Percentiles rank a stretch among this genome's conserved stretches.
phyloP scores from a whole-genome alignment of 345 rosid species.

The Sapria himalayana region DNA sequence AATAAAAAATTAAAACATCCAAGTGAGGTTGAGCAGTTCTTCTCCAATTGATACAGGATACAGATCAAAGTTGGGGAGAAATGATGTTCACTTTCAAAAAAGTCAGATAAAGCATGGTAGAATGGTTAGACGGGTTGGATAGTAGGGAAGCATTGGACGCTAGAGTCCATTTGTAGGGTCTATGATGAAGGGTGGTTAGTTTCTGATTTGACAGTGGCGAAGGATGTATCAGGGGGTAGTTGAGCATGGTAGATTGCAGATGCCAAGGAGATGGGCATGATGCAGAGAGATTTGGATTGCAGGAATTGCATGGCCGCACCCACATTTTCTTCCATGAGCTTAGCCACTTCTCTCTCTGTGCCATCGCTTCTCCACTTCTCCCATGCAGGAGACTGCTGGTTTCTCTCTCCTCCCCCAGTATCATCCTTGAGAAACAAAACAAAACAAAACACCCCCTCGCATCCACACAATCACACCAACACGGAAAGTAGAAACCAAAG shows the following conservation, averaged over 20 bases:
- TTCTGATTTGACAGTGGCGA: conserved; percentile 63
- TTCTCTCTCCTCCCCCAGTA: conserved; percentile 57
- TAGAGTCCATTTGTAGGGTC: too few species aligned
- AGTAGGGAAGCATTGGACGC: too few species aligned
- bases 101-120: too few species aligned
- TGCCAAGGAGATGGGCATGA: conserved; percentile 95
- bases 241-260: conserved; percentile 73
- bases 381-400: conserved; percentile 82
- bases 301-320: conserved; percentile 97
- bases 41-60: too few species aligned
- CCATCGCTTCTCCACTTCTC: conserved; percentile 97
- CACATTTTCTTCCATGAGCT: conserved; percentile 94
- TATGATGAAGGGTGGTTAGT: conserved; percentile 49
- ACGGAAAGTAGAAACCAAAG: too few species aligned
- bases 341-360: conserved; percentile 83
- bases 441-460: too few species aligned
- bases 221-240: conserved; percentile 55
- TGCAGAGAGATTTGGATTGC: conserved; percentile 92
- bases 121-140: too few species aligned
- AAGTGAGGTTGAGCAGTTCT: too few species aligned
- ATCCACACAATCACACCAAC: too few species aligned
- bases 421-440: conserved; percentile 33
- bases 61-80: too few species aligned
- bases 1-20: too few species aligned
- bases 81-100: too few species aligned